A percentile compares a stretch with the other conserved stretches of the same genome.
Conservation (phyloP, 257 asterid genomes). For the Handroanthus guayacan region DNA sequence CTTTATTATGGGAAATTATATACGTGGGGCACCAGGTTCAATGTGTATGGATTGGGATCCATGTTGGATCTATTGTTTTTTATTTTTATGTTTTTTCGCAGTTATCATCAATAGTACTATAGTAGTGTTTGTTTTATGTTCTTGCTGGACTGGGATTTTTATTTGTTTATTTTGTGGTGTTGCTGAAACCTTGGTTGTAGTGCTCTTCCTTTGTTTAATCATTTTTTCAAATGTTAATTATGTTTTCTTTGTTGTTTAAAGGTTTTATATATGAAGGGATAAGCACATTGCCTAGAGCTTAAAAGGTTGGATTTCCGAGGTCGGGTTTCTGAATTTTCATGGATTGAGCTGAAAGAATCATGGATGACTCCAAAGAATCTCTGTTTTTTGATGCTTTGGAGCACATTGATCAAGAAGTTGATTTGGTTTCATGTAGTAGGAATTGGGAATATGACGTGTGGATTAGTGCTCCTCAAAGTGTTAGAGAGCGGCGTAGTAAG, state of each 20-base stretch:
- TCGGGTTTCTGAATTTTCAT: constrained; percentile 53
- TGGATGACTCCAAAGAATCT: constrained; percentile 69
- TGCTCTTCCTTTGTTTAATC: constrained; percentile 50
- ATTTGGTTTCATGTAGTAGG: constrained; percentile 40
- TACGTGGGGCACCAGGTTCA: constrained; percentile 68
- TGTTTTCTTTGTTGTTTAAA: constrained; percentile 40
- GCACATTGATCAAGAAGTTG: constrained; percentile 55
- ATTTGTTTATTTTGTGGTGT: constrained; percentile 45
- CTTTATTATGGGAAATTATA: constrained; percentile 43
- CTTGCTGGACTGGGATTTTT: constrained; percentile 42
- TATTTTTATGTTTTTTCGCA: constrained; percentile 30
- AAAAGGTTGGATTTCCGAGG: constrained; percentile 47
- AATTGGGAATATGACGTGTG: constrained; percentile 70
- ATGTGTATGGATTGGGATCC: constrained; percentile 87
- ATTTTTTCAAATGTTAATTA: constrained; percentile 31
- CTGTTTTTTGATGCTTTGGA: constrained; percentile 83
- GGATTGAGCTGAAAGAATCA: constrained; percentile 77
- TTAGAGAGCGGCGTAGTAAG: constrained; percentile 71
- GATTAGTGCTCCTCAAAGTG: constrained; percentile 78
- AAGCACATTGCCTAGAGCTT: constrained; percentile 67
- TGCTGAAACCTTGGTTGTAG: constrained; percentile 55
- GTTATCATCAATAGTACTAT: constrained; percentile 39
- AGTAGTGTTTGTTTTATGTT: constrained; percentile 45
- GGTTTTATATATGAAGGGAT: constrained; percentile 55
- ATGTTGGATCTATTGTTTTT: constrained; percentile 64